phyloP scores from a whole-genome alignment of 768 basidiomycete species.

The Filobasidium wieringae region DNA sequence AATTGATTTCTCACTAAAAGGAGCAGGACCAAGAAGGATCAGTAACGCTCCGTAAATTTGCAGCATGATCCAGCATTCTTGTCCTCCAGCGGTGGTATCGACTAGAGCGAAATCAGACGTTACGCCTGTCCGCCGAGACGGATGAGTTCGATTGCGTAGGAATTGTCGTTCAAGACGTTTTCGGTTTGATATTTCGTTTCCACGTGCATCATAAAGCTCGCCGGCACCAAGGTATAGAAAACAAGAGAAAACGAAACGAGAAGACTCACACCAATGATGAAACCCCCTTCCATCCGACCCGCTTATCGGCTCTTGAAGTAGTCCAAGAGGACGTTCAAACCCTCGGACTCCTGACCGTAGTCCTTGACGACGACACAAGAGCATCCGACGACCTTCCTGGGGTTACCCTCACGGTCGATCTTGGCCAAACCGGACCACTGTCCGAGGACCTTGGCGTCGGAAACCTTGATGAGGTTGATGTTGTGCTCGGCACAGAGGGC shows the following conservation, averaged over 20 bases:
- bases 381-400: constrained; percentile 64
- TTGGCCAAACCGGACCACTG: constrained; percentile 99
- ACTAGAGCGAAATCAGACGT: too few species aligned
- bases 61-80: too few species aligned
- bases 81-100: too few species aligned
- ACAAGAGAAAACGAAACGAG: background rate
- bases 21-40: too few species aligned
- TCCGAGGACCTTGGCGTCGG: constrained; percentile 93
- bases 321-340: constrained; percentile 60
- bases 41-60: too few species aligned
- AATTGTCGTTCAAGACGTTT: constrained; percentile 30
- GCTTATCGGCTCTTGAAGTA: constrained; percentile 86
- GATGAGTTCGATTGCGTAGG: constrained; percentile 41
- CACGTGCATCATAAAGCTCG: constrained; percentile 31
- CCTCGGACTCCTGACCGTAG: constrained; percentile 89
- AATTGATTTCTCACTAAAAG: too few species aligned
- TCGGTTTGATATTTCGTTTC: constrained; percentile 38
- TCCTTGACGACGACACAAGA: constrained; percentile 86
- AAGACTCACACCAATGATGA: background rate
- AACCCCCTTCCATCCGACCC: background rate
- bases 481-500: constrained; percentile 99
- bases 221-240: background rate
- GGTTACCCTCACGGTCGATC: constrained; percentile 97
- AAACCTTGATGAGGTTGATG: constrained; percentile 98
- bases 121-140: constrained; percentile 31